Evolutionary conservation across 108 stramenopile genomes (phyloP), one percentile per base, ranked within the genome.

Genomic region (Fistulifera pelliculosa): DNA sequence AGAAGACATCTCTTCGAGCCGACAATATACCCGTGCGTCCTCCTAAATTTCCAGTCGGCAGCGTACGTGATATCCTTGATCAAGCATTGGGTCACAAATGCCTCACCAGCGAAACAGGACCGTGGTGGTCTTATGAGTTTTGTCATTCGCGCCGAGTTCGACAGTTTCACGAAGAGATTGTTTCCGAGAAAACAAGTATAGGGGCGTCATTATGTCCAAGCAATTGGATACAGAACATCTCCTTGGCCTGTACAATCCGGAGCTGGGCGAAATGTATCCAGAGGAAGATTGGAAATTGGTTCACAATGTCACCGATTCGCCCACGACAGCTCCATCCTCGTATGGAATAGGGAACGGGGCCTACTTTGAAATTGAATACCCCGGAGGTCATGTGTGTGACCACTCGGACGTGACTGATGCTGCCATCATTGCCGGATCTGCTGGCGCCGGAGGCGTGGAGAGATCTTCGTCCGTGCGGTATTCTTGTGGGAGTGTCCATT

Each of bases 71-170:
- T 40, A 68, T 74, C 13, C 41, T 82, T 26, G 69, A 68, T 22
- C 72, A 65, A 13, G 62, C 74, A 10, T 52, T 79, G 27, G 71
- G 50, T 15, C 22, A 41, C 23, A 1, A 24, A 10, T 61, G 60
- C 27, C 28, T 68, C 17, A 44, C 16, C 47, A 39, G 21, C n/a
- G 15, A n/a, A 1, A 43, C 27, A 13, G 58, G 16, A 39, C 54
- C 50, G 17, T 70, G 76, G 77, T 89, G 85, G 83, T 68, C 71
- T 13, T 87, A 81, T 43, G 82, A 90, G 59, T 72, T 81, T 47
- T 94, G 93, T 54, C 83, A 86, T 41, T 58, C 58, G 22, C 45
- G 47, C 2, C 45, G 73, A 23, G 66, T 86, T 8, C 67, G 79
- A 17, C 87, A 94, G 48, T 90, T 66, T 62, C 93, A 94, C 51